phyloP scores from a whole-genome alignment of 2,329 filamentous ascomycete genomes.

The Catunica adiposa region DNA sequence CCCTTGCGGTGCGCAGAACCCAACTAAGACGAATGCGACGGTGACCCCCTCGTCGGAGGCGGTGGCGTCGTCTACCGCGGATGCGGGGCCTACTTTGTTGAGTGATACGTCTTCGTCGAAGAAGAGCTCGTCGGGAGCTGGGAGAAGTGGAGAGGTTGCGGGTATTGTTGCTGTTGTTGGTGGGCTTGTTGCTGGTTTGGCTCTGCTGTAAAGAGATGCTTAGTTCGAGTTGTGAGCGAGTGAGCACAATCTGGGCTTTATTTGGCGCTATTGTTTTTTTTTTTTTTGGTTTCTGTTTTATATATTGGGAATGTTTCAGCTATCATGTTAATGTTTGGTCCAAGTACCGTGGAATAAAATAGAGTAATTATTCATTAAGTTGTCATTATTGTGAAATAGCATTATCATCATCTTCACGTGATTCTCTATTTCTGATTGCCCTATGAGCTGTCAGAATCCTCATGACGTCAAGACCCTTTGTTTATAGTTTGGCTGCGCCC shows the following conservation, averaged over 20 bases:
- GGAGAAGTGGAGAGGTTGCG: slow-evolving; percentile 21
- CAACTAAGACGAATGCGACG: slow-evolving; percentile 40
- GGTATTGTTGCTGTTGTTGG: slow-evolving; percentile 25
- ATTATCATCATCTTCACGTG: no score
- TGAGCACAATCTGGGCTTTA: not conserved
- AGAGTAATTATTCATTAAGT: no score
- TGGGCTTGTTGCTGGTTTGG: slow-evolving; percentile 26
- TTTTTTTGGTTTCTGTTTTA: not conserved
- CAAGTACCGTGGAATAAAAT: no score
- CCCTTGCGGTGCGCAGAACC: slow-evolving; percentile 55
- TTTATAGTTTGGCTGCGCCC: no score
- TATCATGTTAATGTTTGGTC: no score
- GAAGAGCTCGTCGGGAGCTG: not conserved
- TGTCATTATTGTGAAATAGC: no score
- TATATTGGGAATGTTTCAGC: no score
- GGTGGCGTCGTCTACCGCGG: not conserved
- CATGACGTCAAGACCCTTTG: not conserved
- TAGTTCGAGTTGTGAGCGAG: not conserved
- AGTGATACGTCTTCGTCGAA: slow-evolving; percentile 15
- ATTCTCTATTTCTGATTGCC: not conserved
- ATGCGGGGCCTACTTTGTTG: slow-evolving; percentile 4
- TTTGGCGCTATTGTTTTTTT: not conserved
- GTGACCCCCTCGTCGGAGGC: slow-evolving; percentile 24
- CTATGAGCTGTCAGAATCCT: not conserved
- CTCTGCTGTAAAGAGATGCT: slow-evolving; percentile 22